These are phyloP conservation scores for thale cress (Arabidopsis thaliana) DNA, from an alignment of 345 rosid genomes.

Conservation along the genomic window TAIR10.1 NC_003070.9:23429501-23430000, in stretches of 20 bases:
- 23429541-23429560: conserved; percentile 12
- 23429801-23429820: conserved; percentile 9
- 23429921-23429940: background rate
- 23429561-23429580: background rate
- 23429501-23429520: conserved; percentile 45
- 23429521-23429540: conserved; percentile 24
- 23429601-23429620: conserved; percentile 20
- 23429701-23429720: conserved; percentile 41
- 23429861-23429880: background rate
- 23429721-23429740: conserved; percentile 46
- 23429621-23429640: conserved; percentile 13
- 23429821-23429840: conserved; percentile 10
- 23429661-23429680: conserved; percentile 16
- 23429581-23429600: conserved; percentile 20
- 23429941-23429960: no score
- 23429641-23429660: conserved; percentile 34
- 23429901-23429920: background rate
- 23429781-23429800: background rate
- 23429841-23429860: background rate
- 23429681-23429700: conserved; percentile 31
- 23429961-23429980: no score
- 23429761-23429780: background rate
- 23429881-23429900: background rate
- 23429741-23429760: background rate
- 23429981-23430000: no score